These are phyloP conservation scores for Suillus plorans DNA, from an alignment of 768 basidiomycete genomes.

Conservation along the genomic window DNA sequence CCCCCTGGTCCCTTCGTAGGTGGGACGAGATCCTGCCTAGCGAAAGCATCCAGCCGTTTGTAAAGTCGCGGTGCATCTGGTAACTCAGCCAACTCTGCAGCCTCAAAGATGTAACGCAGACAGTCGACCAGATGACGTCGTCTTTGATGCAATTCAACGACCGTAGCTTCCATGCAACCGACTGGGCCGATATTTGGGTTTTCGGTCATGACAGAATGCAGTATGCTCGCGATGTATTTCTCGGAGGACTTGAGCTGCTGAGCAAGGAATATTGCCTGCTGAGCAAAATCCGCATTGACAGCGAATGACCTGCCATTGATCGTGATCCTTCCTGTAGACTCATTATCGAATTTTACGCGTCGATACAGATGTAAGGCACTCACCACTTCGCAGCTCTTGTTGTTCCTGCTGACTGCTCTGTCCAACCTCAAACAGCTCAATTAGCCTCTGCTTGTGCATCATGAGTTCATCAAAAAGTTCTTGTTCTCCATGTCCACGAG, in stretches of 20 bases:
- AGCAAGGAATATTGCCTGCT: conserved; percentile 75
- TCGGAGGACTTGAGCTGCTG: conserved; percentile 83
- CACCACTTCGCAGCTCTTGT: conserved; percentile 62
- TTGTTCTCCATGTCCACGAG: conserved; percentile 59
- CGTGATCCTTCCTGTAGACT: conserved; percentile 56
- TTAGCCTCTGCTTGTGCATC: conserved; percentile 60
- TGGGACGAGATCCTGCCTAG: conserved; percentile 53
- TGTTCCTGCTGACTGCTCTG: conserved; percentile 62
- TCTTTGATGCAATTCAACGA: conserved; percentile 67
- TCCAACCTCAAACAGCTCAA: conserved; percentile 66
- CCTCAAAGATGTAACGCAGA: conserved; percentile 65
- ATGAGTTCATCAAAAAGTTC: conserved; percentile 76
- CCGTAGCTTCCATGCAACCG: conserved; percentile 59
- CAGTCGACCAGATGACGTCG: conserved; percentile 73
- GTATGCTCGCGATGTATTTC: conserved; percentile 68
- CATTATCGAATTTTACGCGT: not conserved
- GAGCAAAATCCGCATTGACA: conserved; percentile 77
- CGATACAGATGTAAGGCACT: conserved; percentile 33
- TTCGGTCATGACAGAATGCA: conserved; percentile 60
- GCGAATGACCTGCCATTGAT: conserved; percentile 67
- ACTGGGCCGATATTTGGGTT: conserved; percentile 64
- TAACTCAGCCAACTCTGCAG: conserved; percentile 47
- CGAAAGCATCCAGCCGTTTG: conserved; percentile 54
- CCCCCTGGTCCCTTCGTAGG: conserved; percentile 31
- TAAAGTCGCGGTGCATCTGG: conserved; percentile 49